Evolutionary conservation across 78 protist genomes (phyloP), one percentile per base, ranked within the genome.

Genomic region (Salpingoeca rosetta): DNA sequence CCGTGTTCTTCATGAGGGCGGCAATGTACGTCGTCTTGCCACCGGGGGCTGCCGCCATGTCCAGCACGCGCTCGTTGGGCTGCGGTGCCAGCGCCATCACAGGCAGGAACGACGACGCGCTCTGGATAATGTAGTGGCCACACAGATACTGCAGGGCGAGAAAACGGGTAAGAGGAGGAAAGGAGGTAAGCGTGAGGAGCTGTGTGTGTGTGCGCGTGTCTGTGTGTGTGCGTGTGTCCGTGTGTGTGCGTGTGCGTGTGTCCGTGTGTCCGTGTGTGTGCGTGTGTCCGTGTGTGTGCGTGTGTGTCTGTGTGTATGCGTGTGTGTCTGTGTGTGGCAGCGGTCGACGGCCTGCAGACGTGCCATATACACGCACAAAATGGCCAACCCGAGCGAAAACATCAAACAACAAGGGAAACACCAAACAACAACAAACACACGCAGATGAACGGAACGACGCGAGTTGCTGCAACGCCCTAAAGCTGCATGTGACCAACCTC

Each of bases 31-130:
- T 88, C 0, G 99, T 96, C 94, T 98, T 98, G 75, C 99, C 99
- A 77, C 99, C 99, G 7, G 99, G 99, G 12, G 99, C 98, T 0
- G 99, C 96, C 2, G 94, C 84, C 98, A 98, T 94, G 86, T 98
- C 99, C 26, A 98, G 93, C 36, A 96, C 85, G 35, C 88, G 87
- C 89, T 96, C 98, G 40, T 78, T 36, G 43, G 88, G 96, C 76
- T 91, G 94, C 24, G 99, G 99, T 2, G 83, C 97, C 37, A 96
- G 86, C 7, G 99, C 98, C 76, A 97, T 85, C 35, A 96, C 98
- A 3, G 99, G 99, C 22, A 96, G 78, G 92, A 97, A 93, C 1
- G 99, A 98, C 17, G 98, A 84, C 31, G 99, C 99, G 44, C 92
- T 74, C 90, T 98, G 99, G 7, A 94, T n/a, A 89, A 97, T 95